A percentile compares a stretch with the other conserved stretches of the same genome.
Evolutionary conservation across 192 early-diverging fungal species (phyloP).

Genomic region (Rhizophagus prolifer): DNA sequence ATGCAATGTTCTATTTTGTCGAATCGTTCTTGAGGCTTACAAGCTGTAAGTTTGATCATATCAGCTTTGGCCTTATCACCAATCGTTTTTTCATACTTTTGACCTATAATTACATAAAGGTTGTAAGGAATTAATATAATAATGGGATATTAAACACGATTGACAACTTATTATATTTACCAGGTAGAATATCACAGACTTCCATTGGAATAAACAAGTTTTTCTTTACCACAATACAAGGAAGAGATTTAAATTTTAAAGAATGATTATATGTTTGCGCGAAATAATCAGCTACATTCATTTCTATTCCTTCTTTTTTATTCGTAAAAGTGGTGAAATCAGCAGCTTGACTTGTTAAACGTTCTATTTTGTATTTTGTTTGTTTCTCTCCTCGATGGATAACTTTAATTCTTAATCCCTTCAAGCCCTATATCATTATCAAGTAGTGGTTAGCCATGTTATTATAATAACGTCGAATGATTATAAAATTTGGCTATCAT

Average conservation of each 20-base stretch:
- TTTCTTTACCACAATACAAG: conserved; percentile 15
- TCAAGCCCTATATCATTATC: conserved; percentile 34
- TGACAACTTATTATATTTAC: neutral
- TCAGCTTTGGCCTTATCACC: conserved; percentile 15
- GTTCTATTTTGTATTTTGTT: conserved; percentile 70
- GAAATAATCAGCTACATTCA: conserved; percentile 75
- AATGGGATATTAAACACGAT: neutral
- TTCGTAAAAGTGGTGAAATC: conserved; percentile 68
- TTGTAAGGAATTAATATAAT: neutral
- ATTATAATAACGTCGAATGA: too few species aligned
- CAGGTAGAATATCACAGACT: conserved; percentile 7
- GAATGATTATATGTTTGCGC: conserved; percentile 64
- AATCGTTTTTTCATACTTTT: conserved; percentile 7
- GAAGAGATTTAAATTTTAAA: conserved; percentile 38
- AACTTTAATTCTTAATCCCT: conserved; percentile 54
- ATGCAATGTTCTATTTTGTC: conserved; percentile 8
- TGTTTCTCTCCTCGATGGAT: conserved; percentile 65
- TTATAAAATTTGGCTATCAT: neutral
- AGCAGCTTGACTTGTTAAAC: conserved; percentile 67
- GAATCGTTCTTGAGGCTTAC: conserved; percentile 7
- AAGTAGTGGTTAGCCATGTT: too few species aligned
- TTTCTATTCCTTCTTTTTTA: conserved; percentile 52
- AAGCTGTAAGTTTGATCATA: conserved; percentile 8
- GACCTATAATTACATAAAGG: neutral
- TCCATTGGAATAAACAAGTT: conserved; percentile 14